Percentiles rank a stretch among this genome's conserved stretches.
phyloP scores from a whole-genome alignment of 768 basidiomycete genomes.

The Imleria badia region DNA sequence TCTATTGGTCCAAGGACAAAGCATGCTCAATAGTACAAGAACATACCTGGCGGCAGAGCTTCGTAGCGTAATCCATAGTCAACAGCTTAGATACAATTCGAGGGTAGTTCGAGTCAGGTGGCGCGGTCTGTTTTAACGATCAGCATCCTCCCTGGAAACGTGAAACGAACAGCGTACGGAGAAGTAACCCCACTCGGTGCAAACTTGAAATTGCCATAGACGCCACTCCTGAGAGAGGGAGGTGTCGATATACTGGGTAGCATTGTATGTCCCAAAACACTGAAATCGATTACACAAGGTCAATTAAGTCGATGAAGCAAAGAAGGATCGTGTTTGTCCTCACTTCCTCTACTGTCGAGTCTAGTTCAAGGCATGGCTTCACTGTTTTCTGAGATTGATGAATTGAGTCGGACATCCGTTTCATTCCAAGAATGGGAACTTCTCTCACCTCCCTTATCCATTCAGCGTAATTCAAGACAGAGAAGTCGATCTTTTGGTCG shows the following conservation, averaged over 20 bases:
- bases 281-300: constrained; percentile 26
- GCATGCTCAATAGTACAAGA: neutral
- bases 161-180: constrained; percentile 44
- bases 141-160: neutral
- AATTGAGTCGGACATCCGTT: neutral
- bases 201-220: constrained; percentile 88
- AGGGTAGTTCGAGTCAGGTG: constrained; percentile 66
- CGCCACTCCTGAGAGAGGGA: constrained; percentile 77
- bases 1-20: neutral
- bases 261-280: constrained; percentile 88
- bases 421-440: neutral
- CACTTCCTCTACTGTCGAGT: constrained; percentile 50
- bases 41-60: constrained; percentile 63
- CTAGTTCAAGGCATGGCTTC: constrained; percentile 50
- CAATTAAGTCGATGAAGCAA: neutral
- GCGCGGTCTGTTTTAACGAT: constrained; percentile 54
- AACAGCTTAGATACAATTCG: constrained; percentile 79
- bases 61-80: constrained; percentile 67
- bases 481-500: constrained; percentile 52
- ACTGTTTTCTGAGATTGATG: constrained; percentile 47
- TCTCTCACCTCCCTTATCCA: constrained; percentile 68
- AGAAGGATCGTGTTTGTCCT: constrained; percentile 8
- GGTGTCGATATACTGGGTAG: constrained; percentile 58
- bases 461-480: constrained; percentile 69
- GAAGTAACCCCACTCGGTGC: constrained; percentile 97